A percentile compares a stretch with the other conserved stretches of the same genome.
phyloP scores from a whole-genome alignment of 2,329 filamentous ascomycete genomes.

The Fusarium sacchari region DNA sequence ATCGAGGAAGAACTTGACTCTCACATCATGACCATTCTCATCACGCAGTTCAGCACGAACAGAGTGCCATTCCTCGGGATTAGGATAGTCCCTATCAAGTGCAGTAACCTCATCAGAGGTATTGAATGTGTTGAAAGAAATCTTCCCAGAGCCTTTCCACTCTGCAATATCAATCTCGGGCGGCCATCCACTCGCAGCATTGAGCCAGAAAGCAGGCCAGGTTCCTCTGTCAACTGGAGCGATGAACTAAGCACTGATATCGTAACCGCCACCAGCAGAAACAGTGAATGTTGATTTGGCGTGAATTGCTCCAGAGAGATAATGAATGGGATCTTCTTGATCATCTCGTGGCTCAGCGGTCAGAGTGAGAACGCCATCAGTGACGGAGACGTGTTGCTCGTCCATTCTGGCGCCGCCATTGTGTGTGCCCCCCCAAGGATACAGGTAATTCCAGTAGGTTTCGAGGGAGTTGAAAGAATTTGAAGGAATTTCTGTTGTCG shows the following conservation, averaged over 20 bases:
- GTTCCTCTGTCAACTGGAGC: constrained; percentile 21
- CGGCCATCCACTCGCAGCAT: constrained; percentile 28
- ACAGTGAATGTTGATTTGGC: constrained; percentile 32
- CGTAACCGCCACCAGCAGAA: constrained; percentile 18
- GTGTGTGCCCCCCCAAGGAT: constrained; percentile 27
- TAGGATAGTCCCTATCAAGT: constrained; percentile 19
- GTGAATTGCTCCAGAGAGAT: constrained; percentile 30
- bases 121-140: constrained; percentile 36
- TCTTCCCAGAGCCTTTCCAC: constrained; percentile 33
- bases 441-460: constrained; percentile 34
- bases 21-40: constrained; percentile 28
- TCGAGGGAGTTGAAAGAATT: constrained; percentile 26
- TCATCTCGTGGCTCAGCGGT: constrained; percentile 25
- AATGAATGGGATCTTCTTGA: constrained; percentile 27
- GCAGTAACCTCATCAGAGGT: constrained; percentile 24
- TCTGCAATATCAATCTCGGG: constrained; percentile 34
- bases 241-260: constrained; percentile 29
- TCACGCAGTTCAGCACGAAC: constrained; percentile 32
- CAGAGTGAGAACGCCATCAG: constrained; percentile 21
- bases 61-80: constrained; percentile 28
- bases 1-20: constrained; percentile 36
- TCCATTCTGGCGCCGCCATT: constrained; percentile 34
- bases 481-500: constrained; percentile 19
- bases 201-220: constrained; percentile 35
- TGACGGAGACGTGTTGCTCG: constrained; percentile 24